Percentiles rank a stretch among this genome's conserved stretches.
Evolutionary conservation across 441 rosid species (phyloP).

Genomic region (Pelargonium citronellum): DNA sequence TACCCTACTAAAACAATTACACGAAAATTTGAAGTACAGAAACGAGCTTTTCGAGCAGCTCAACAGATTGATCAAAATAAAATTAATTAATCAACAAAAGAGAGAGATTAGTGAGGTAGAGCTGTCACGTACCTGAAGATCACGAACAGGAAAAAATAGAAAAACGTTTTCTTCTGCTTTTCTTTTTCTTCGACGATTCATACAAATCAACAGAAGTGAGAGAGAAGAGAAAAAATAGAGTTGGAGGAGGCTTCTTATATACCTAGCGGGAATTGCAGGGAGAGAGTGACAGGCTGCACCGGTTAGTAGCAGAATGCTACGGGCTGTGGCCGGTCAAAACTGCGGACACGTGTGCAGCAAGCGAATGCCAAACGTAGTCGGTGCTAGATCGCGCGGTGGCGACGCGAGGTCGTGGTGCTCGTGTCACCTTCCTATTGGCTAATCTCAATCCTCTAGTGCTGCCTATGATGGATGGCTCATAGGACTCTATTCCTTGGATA

Average conservation of each 20-base stretch:
- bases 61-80: no score
- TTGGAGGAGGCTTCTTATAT: conserved; percentile 33
- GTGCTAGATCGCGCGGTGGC: conserved; percentile 19
- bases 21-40: neutral
- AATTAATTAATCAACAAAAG: neutral
- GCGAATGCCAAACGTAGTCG: conserved; percentile 18
- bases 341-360: conserved; percentile 28
- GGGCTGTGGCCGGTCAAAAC: conserved; percentile 16
- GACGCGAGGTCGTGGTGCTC: neutral
- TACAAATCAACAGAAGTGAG: neutral
- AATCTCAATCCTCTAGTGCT: no score
- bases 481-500: no score
- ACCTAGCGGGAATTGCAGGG: conserved; percentile 48
- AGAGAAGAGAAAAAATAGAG: neutral
- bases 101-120: neutral
- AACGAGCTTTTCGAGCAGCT: neutral
- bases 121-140: neutral
- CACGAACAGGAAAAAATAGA: neutral
- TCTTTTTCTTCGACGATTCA: neutral
- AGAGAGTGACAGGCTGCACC: conserved; percentile 43
- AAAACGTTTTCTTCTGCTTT: neutral
- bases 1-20: neutral
- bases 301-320: conserved; percentile 19
- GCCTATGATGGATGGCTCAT: no score
- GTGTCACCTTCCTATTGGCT: conserved; percentile 18